Conservation (phyloP, 495 filamentous ascomycete species). For the Bryoglossum gracile region DNA sequence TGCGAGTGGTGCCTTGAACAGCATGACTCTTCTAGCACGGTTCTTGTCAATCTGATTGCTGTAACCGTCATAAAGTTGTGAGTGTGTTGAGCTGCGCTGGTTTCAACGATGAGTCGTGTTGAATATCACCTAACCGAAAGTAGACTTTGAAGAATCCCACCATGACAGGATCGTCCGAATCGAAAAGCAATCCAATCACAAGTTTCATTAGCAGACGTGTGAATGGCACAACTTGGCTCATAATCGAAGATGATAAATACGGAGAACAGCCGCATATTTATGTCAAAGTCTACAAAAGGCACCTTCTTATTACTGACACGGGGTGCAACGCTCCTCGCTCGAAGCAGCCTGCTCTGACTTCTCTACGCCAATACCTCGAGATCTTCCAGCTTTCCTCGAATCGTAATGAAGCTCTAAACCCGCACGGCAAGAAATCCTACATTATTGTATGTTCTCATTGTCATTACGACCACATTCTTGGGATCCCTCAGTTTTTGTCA, state of each 20-base stretch:
- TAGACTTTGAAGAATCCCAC: too few relatives aligned
- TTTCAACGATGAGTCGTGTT: too few relatives aligned
- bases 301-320: conserved; percentile 30
- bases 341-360: conserved; percentile 7
- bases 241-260: conserved; percentile 31
- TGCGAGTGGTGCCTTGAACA: too few relatives aligned
- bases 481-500: conserved; percentile 27
- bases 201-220: conserved; percentile 28
- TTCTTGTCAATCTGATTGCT: too few relatives aligned
- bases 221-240: conserved; percentile 32
- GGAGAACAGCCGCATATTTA: conserved; percentile 36
- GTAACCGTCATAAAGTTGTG: too few relatives aligned
- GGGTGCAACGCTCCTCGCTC: conserved; percentile 28
- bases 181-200: conserved; percentile 10
- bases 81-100: too few relatives aligned
- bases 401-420: conserved; percentile 27
- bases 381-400: conserved; percentile 28
- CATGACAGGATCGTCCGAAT: too few relatives aligned
- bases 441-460: conserved; percentile 35
- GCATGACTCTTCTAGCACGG: too few relatives aligned
- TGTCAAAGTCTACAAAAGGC: conserved; percentile 29
- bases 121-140: too few relatives aligned
- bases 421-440: conserved; percentile 25
- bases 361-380: conserved; percentile 32
- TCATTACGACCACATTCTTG: conserved; percentile 37